These are phyloP conservation scores for Saturnispora zaruensis DNA, from an alignment of 805 yeast species.

Conservation along the genomic window DNA sequence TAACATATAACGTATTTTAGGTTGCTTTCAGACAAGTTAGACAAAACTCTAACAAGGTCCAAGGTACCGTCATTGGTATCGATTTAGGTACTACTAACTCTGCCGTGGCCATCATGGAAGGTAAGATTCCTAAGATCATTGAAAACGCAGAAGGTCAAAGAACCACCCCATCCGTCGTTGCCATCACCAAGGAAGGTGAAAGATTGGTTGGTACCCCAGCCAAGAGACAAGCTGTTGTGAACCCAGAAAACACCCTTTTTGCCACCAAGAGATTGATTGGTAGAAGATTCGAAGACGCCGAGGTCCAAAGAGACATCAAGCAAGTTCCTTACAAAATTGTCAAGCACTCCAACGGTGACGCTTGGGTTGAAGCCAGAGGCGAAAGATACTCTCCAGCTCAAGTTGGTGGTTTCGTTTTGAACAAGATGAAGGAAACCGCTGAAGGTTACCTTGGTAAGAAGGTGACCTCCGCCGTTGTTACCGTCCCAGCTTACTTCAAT, in stretches of 20 bases:
- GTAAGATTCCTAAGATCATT: conserved; percentile 52
- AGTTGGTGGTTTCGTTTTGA: conserved; percentile 64
- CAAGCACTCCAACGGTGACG: conserved; percentile 55
- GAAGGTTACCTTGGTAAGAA: conserved; percentile 84
- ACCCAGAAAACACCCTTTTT: conserved; percentile 69
- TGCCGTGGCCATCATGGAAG: conserved; percentile 71
- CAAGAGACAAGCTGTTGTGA: conserved; percentile 66
- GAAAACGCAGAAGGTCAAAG: conserved; percentile 74
- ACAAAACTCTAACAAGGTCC: conserved; percentile 29
- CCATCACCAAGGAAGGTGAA: conserved; percentile 40
- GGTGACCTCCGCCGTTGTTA: conserved; percentile 82
- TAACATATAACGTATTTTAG: neutral
- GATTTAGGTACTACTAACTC: conserved; percentile 84
- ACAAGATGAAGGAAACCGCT: conserved; percentile 98
- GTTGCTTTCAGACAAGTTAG: conserved; percentile 24
- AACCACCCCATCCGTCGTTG: conserved; percentile 75
- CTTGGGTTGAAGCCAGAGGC: conserved; percentile 50
- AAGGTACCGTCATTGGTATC: conserved; percentile 58
- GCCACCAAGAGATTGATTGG: conserved; percentile 82
- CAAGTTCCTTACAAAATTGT: conserved; percentile 58
- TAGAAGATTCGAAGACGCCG: conserved; percentile 56
- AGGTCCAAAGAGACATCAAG: conserved; percentile 58
- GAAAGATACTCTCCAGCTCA: conserved; percentile 56
- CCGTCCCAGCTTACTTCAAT: conserved; percentile 86
- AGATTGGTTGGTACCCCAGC: conserved; percentile 62